Conservation (phyloP, 2,329 filamentous ascomycete species). For the Rhexocercosporidium sp. region DNA sequence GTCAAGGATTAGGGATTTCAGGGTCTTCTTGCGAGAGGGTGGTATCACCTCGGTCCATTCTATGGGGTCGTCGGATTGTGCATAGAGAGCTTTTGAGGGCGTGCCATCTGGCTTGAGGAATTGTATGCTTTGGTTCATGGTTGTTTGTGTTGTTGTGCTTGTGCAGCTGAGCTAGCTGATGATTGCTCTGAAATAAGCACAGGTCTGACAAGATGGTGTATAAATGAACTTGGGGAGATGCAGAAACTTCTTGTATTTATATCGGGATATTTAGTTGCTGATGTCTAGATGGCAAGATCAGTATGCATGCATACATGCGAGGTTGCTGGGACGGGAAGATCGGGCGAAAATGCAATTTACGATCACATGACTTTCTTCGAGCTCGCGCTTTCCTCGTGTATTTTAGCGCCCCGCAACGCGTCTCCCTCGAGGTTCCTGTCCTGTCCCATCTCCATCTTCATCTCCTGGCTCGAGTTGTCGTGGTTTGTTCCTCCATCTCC, state of each 20-base stretch:
- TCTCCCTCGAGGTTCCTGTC: not conserved
- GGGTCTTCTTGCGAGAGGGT: conserved; percentile 1
- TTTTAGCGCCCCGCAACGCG: not conserved
- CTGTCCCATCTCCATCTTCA: too few relatives aligned
- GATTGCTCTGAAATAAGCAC: too few relatives aligned
- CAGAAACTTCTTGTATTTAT: not conserved
- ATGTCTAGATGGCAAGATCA: not conserved
- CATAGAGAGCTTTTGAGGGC: not conserved
- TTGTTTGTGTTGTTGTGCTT: not conserved
- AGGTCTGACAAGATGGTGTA: not conserved
- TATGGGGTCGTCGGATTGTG: conserved; percentile 2
- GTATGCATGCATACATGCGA: too few relatives aligned
- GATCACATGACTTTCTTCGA: not conserved
- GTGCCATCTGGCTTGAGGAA: conserved; percentile 15
- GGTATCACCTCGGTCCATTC: conserved; percentile 11
- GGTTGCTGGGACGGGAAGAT: not conserved
- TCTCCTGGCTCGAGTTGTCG: too few relatives aligned
- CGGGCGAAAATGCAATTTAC: not conserved
- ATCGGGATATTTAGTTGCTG: not conserved
- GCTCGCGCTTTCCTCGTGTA: not conserved
- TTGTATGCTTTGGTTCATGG: conserved; percentile 1
- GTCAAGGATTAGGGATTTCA: conserved; percentile 3
- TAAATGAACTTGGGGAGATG: too few relatives aligned
- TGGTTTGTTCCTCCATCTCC: too few relatives aligned
- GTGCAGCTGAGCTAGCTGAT: not conserved